These are phyloP conservation scores for Suillus cothurnatus DNA, from an alignment of 768 basidiomycete species.

Conservation along the genomic window DNA sequence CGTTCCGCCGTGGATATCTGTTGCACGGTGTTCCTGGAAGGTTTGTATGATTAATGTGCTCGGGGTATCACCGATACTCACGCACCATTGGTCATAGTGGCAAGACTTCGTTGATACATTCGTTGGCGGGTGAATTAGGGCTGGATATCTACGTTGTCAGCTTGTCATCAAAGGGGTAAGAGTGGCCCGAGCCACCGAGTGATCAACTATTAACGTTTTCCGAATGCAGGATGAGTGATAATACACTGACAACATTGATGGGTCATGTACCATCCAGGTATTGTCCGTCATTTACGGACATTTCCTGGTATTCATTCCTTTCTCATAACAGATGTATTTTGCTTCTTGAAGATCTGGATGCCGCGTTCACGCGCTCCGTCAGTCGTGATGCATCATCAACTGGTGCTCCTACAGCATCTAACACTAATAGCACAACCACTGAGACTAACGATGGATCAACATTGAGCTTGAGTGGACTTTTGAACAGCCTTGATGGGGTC, in stretches of 20 bases:
- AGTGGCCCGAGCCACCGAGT: conserved; percentile 15
- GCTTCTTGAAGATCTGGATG: conserved; percentile 92
- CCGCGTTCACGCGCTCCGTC: conserved; percentile 86
- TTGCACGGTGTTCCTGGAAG: conserved; percentile 87
- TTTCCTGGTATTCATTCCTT: conserved; percentile 20
- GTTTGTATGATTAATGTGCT: conserved; percentile 36
- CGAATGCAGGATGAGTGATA: conserved; percentile 79
- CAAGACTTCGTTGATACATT: conserved; percentile 86
- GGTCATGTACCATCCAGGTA: conserved; percentile 84
- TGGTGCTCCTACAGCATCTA: conserved; percentile 59
- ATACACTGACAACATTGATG: conserved; percentile 85
- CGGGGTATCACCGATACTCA: conserved; percentile 16
- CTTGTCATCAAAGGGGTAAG: conserved; percentile 83
- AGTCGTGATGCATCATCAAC: conserved; percentile 82
- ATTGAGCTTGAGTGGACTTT: conserved; percentile 78
- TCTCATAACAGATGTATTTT: conserved; percentile 70
- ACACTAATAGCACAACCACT: conserved; percentile 39
- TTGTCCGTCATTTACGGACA: neutral
- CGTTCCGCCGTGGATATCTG: conserved; percentile 85
- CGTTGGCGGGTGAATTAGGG: conserved; percentile 80
- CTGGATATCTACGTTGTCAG: conserved; percentile 93
- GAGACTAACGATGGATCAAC: conserved; percentile 76
- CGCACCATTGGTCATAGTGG: conserved; percentile 48
- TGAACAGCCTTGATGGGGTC: conserved; percentile 86
- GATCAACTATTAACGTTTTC: neutral